These are phyloP conservation scores for Datura wrightii DNA, from an alignment of 257 asterid genomes.

Conservation along the genomic window DNA sequence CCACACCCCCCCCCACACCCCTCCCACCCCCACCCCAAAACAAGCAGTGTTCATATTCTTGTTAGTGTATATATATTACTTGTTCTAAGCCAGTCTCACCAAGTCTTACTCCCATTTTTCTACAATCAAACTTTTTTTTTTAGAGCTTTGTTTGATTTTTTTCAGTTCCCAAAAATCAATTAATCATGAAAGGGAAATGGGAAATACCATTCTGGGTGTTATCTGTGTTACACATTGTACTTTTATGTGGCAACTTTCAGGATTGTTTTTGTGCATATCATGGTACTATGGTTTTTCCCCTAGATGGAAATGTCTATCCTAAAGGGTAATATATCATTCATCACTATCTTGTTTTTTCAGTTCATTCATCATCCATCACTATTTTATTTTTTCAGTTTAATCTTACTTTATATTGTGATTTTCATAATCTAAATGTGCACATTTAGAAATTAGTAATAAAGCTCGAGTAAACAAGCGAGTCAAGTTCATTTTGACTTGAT, in stretches of 20 bases:
- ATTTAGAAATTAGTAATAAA: no score
- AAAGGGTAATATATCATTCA: conserved; percentile 52
- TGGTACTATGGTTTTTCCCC: conserved; percentile 66
- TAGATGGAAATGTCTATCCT: conserved; percentile 85
- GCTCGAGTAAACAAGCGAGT: no score
- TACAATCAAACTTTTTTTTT: background rate
- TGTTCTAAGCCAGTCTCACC: background rate
- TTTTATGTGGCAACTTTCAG: background rate
- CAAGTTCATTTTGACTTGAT: no score
- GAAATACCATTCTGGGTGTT: background rate
- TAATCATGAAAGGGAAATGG: conserved; percentile 2
- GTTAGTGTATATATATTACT: background rate
- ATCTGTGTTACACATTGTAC: background rate
- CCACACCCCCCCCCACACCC: no score
- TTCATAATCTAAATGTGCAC: background rate
- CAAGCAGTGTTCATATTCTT: background rate
- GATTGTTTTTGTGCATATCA: background rate
- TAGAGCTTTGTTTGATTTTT: background rate
- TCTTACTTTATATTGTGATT: background rate
- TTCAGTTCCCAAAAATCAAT: background rate
- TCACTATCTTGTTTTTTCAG: background rate
- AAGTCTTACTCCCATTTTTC: background rate
- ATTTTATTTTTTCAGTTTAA: background rate
- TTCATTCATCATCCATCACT: background rate
- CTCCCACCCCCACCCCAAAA: background rate